Percentiles rank a stretch among this genome's conserved stretches.
phyloP scores from a whole-genome alignment of 371 early-diverging fungal genomes.

The Dichotomocladium elegans region DNA sequence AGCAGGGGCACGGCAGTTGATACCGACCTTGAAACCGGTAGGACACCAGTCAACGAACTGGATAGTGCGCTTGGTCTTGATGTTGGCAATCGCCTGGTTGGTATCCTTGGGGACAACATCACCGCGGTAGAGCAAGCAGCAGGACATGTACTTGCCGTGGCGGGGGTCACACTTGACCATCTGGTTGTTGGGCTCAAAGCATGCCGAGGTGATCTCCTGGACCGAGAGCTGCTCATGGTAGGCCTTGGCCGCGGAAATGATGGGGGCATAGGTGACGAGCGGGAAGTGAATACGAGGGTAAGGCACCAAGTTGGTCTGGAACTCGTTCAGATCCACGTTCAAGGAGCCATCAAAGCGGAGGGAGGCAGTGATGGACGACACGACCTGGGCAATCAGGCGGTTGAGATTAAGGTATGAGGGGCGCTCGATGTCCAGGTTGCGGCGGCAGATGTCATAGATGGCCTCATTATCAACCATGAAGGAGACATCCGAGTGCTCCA shows the following conservation, averaged over 20 bases:
- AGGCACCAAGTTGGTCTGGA: slow-evolving; percentile 96
- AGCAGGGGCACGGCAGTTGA: slow-evolving; percentile 84
- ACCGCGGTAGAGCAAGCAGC: slow-evolving; percentile 91
- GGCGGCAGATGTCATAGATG: slow-evolving; percentile 97
- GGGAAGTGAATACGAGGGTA: slow-evolving; percentile 96
- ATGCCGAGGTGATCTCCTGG: slow-evolving; percentile 83
- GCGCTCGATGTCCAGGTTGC: slow-evolving; percentile 94
- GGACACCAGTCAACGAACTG: slow-evolving; percentile 98
- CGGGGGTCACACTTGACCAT: slow-evolving; percentile 95
- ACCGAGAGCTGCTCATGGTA: slow-evolving; percentile 88
- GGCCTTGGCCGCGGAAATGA: slow-evolving; percentile 85
- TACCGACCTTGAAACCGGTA: slow-evolving; percentile 81
- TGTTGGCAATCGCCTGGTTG: slow-evolving; percentile 79
- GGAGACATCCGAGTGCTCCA: slow-evolving; percentile 93
- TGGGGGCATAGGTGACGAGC: slow-evolving; percentile 89
- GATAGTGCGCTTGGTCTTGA: slow-evolving; percentile 86
- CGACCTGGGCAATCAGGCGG: slow-evolving; percentile 97
- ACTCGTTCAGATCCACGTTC: slow-evolving; percentile 94
- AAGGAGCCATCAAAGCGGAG: slow-evolving; percentile 95
- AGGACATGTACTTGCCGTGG: slow-evolving; percentile 94
- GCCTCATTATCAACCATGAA: slow-evolving; percentile 93
- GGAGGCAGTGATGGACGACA: slow-evolving; percentile 98
- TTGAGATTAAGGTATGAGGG: slow-evolving; percentile 97
- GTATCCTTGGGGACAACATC: slow-evolving; percentile 84
- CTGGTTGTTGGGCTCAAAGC: slow-evolving; percentile 91